Evolutionary conservation across 129 eudicot genomes (phyloP).

Genomic region (Chrysanthemum makinoi): DNA sequence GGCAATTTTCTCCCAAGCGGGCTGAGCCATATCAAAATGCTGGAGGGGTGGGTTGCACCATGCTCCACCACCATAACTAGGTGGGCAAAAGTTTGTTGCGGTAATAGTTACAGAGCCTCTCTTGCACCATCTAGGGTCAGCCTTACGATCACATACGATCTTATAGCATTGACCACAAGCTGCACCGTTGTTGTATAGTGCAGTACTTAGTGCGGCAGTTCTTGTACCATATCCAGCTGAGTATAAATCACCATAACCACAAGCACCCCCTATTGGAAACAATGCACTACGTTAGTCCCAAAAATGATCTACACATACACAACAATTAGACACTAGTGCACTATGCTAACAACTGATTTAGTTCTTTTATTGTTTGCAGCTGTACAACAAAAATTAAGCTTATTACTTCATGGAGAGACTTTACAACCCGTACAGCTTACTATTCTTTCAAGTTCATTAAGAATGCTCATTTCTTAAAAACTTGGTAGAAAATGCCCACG

Average conservation of each 20-base stretch:
- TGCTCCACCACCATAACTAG: slow-evolving; percentile 60
- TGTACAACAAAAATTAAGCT: too few relatives aligned
- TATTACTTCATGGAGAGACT: too few relatives aligned
- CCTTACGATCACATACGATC: slow-evolving; percentile 53
- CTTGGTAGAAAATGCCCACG: too few relatives aligned
- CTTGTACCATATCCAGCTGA: slow-evolving; percentile 67
- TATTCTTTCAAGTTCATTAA: too few relatives aligned
- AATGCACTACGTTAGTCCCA: not conserved
- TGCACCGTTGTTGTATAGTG: slow-evolving; percentile 68
- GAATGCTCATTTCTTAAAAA: too few relatives aligned
- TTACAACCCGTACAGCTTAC: too few relatives aligned
- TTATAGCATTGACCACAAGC: slow-evolving; percentile 79
- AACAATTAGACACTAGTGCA: not conserved
- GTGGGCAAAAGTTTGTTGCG: slow-evolving; percentile 82
- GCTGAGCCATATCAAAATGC: slow-evolving; percentile 96
- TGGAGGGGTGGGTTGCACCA: slow-evolving; percentile 91
- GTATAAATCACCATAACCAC: slow-evolving; percentile 83
- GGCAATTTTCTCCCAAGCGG: slow-evolving; percentile 85
- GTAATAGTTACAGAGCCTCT: slow-evolving; percentile 72
- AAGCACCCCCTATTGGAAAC: slow-evolving; percentile 64
- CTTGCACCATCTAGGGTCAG: slow-evolving; percentile 61
- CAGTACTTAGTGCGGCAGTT: slow-evolving; percentile 77
- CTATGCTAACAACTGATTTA: not conserved
- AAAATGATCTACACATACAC: not conserved
- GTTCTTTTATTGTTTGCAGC: too few relatives aligned